Percentiles rank a stretch among this genome's conserved stretches.
Evolutionary conservation across 23 red algal species (phyloP).

Genomic region (Gracilaria vermiculophylla): DNA sequence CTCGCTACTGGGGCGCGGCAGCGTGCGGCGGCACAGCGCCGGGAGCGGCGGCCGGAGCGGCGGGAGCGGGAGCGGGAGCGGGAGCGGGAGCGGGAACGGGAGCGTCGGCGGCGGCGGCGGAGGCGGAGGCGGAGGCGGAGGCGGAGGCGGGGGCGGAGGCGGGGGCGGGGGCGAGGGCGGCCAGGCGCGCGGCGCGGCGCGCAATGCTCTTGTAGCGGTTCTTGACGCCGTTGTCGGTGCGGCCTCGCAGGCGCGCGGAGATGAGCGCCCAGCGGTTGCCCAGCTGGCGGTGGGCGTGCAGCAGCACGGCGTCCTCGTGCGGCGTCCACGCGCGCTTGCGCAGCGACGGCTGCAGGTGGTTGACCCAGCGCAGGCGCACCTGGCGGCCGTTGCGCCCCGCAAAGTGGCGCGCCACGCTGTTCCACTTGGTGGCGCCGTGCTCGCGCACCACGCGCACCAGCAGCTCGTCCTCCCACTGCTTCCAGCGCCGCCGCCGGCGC

Average conservation of each 20-base stretch:
- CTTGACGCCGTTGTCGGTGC: constrained; percentile 95
- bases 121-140: background rate
- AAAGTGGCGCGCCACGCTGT: constrained; percentile 71
- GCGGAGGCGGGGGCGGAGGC: too few relatives aligned
- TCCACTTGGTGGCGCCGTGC: constrained; percentile 75
- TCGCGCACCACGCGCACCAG: constrained; percentile 53
- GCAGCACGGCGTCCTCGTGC: constrained; percentile 77
- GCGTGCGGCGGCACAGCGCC: background rate
- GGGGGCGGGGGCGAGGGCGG: too few relatives aligned
- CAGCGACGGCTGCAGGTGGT: constrained; percentile 87
- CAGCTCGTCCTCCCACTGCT: constrained; percentile 70
- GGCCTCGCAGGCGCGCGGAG: constrained; percentile 62
- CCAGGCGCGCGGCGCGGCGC: constrained; percentile 18
- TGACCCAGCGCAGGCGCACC: constrained; percentile 89
- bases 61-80: background rate
- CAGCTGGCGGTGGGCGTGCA: constrained; percentile 62
- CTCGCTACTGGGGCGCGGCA: too few relatives aligned
- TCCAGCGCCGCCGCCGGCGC: constrained; percentile 65
- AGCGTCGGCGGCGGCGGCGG: background rate
- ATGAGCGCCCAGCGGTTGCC: constrained; percentile 94
- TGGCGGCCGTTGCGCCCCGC: constrained; percentile 89
- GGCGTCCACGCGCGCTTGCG: constrained; percentile 75
- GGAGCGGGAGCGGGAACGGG: background rate
- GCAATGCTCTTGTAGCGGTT: constrained; percentile 93
- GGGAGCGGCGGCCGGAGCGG: background rate